Evolutionary conservation across 2,329 filamentous ascomycete genomes (phyloP).

Genomic region (Massarina eburnea): DNA sequence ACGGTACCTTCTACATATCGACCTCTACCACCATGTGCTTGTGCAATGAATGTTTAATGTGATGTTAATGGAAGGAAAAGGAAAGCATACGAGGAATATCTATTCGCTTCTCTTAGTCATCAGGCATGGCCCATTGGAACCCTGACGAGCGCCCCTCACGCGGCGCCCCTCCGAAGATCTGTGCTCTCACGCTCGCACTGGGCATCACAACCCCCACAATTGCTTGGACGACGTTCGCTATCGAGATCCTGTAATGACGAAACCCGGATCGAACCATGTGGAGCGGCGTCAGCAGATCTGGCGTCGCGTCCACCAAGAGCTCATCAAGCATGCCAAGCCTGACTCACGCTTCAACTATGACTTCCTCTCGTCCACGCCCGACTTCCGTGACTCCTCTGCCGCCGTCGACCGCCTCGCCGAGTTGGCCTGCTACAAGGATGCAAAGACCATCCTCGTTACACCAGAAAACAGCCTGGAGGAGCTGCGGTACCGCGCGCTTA

Average conservation of each 20-base stretch:
- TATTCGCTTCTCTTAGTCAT: neutral
- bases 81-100: neutral
- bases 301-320: constrained; percentile 37
- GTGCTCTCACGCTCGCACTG: neutral
- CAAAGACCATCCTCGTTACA: constrained; percentile 43
- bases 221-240: constrained; percentile 3
- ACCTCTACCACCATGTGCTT: too few relatives aligned
- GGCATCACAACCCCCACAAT: constrained; percentile 2
- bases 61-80: neutral
- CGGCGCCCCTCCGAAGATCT: constrained; percentile 4
- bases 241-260: constrained; percentile 14
- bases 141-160: neutral
- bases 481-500: constrained; percentile 42
- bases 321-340: constrained; percentile 44
- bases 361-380: constrained; percentile 48
- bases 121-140: constrained; percentile 4
- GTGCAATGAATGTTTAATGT: neutral
- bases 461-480: constrained; percentile 50
- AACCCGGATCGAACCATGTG: constrained; percentile 10
- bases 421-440: constrained; percentile 36
- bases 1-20: too few relatives aligned
- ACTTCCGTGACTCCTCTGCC: constrained; percentile 43
- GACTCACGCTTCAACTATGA: constrained; percentile 50
- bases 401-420: constrained; percentile 36
- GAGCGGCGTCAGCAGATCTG: constrained; percentile 24